A percentile compares a stretch with the other conserved stretches of the same genome.
Conservation (phyloP, 352 stramenopile genomes). For the Phytophthora sp. region DNA sequence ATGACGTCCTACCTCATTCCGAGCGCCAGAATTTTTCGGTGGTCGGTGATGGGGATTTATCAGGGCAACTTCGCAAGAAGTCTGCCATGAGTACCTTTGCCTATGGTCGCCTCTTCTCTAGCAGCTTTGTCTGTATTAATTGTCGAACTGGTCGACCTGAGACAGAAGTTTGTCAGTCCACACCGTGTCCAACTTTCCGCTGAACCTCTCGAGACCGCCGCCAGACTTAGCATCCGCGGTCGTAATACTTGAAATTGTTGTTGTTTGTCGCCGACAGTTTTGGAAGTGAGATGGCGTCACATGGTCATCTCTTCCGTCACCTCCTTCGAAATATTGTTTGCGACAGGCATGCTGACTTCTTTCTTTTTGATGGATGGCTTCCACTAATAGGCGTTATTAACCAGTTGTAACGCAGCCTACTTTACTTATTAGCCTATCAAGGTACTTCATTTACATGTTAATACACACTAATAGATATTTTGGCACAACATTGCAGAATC, state of each 20-base stretch:
- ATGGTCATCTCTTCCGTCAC: background rate
- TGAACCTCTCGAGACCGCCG: conserved; percentile 10
- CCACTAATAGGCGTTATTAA: no score
- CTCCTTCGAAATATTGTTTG: background rate
- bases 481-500: no score
- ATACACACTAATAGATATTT: no score
- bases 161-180: conserved; percentile 26
- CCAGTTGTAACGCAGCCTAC: no score
- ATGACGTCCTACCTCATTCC: conserved; percentile 10
- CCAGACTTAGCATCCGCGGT: conserved; percentile 7
- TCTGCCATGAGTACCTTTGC: conserved; percentile 19
- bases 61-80: conserved; percentile 11
- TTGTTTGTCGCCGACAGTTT: conserved; percentile 17
- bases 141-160: conserved; percentile 18
- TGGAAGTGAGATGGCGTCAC: background rate
- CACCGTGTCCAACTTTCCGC: conserved; percentile 23
- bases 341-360: background rate
- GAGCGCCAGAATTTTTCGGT: no score
- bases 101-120: conserved; percentile 21
- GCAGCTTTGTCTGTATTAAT: conserved; percentile 20
- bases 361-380: no score
- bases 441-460: no score
- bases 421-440: no score
- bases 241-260: conserved; percentile 24
- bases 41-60: no score